These are phyloP conservation scores for peach (Prunus persica) DNA, from an alignment of 306 rosid species.

Conservation along the genomic window DNA sequence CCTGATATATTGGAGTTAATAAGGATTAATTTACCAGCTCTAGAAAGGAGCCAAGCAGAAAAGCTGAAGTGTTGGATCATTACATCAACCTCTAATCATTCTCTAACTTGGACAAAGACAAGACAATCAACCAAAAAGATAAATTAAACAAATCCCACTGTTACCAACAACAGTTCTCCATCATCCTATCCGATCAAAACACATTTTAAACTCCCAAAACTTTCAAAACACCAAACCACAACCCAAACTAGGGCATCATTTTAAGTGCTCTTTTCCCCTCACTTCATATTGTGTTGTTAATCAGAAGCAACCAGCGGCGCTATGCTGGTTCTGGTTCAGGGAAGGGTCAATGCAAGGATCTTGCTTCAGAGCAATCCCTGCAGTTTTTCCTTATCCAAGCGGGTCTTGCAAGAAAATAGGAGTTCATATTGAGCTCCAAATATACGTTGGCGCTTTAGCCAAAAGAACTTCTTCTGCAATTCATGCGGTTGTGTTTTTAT, in stretches of 20 bases:
- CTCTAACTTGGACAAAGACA: no score
- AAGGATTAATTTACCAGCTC: no score
- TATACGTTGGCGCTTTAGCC: background rate
- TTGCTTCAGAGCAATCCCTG: background rate
- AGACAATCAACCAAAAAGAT: no score
- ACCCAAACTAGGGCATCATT: background rate
- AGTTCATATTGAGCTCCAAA: slow-evolving; percentile 1
- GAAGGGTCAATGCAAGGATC: background rate
- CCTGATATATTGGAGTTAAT: no score
- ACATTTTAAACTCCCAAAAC: background rate
- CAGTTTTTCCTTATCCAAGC: background rate
- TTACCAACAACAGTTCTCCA: background rate
- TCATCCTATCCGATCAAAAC: background rate
- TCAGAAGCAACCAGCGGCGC: background rate
- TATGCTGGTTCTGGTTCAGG: background rate
- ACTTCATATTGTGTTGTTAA: background rate
- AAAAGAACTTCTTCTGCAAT: background rate
- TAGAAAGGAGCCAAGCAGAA: no score
- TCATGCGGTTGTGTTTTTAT: background rate
- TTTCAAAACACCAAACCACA: background rate
- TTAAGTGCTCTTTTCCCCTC: background rate
- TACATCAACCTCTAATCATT: no score
- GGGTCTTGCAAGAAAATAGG: background rate
- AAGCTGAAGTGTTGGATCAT: no score
- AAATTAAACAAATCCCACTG: background rate